phyloP scores from a whole-genome alignment of 2,329 filamentous ascomycete species.

The Ilyonectria sp. region DNA sequence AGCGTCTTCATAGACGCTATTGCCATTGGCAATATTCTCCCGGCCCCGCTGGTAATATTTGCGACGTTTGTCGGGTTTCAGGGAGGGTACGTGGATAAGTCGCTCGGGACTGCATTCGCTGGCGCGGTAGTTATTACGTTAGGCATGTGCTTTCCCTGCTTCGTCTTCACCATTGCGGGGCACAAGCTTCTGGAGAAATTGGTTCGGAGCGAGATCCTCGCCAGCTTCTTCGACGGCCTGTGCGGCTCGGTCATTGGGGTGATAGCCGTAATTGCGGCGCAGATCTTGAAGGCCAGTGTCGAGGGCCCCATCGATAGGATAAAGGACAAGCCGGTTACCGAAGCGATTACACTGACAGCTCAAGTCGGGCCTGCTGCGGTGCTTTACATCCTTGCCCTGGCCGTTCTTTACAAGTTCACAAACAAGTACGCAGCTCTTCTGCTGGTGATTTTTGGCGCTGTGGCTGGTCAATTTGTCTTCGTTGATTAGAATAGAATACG shows the following conservation, averaged over 20 bases:
- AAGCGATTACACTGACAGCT: slow-evolving; percentile 12
- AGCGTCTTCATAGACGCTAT: slow-evolving; percentile 29
- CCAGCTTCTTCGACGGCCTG: slow-evolving; percentile 29
- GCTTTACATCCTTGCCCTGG: no score
- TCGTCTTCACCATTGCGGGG: no score
- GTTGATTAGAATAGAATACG: no score
- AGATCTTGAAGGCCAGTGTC: slow-evolving; percentile 16
- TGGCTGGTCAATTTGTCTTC: no score
- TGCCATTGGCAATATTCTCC: slow-evolving; percentile 28
- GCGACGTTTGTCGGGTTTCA: neutral
- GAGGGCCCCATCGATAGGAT: slow-evolving; percentile 19
- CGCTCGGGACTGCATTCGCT: slow-evolving; percentile 20
- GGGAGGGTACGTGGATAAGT: slow-evolving; percentile 19
- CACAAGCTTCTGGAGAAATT: no score
- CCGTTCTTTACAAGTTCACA: no score
- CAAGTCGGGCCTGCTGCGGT: slow-evolving; percentile 25
- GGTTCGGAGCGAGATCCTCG: slow-evolving; percentile 12
- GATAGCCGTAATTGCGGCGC: slow-evolving; percentile 8
- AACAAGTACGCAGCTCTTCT: no score
- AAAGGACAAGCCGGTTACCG: slow-evolving; percentile 18
- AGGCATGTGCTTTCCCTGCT: slow-evolving; percentile 11
- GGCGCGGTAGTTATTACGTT: slow-evolving; percentile 23
- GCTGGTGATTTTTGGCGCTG: no score
- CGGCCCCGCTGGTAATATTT: slow-evolving; percentile 23
- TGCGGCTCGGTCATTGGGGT: slow-evolving; percentile 27